Evolutionary conservation across 2,329 filamentous ascomycete species (phyloP), one percentile per base, ranked within the genome.

Genomic region (Keithomyces neogunnii): DNA sequence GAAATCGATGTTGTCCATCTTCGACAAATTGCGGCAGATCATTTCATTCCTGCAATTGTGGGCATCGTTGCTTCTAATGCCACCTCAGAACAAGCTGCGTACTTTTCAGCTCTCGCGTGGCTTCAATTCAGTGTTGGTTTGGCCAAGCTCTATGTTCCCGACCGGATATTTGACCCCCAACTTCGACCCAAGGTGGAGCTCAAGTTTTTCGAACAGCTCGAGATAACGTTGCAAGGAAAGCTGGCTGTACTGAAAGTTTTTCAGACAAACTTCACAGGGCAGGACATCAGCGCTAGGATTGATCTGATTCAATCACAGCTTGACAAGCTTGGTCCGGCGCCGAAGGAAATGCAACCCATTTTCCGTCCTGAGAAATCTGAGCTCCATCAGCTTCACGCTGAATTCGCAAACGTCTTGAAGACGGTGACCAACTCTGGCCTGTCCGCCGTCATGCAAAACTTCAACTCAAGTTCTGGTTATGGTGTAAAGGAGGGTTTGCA

Each of bases 81-180:
- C 28, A 55, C 56, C 7, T 26, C 45, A 3, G 45, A 48, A 5
- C 52, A 55, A 3, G 57, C 61, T 26, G 59, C 64, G 4, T 63
- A 69, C 32, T 60, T 66, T 44, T 70, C 68, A 4, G 69, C 70
- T 5, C 68, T 85, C 28, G 85, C 87, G 4, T 93, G 91, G 82
- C 76, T 90, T 31, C 76, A 86, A 48, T 83, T 96, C 54, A 85
- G 88, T 2, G 69, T 91, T 26, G 84, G 85, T 13, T 81, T 85
- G 39, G 74, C 97, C 46, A 80, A 80, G 55, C 75, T 96, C 2
- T 96, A 92, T 62, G 83, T 97, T 2, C 91, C 95, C 0, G 86
- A 95, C 65, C 84, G 85, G 57, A 79, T 87, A 3, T 93, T 92
- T 60, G 93, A 99, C 65, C 93, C 93, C 1, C 80, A 84, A 53